Conservation (phyloP, 495 filamentous ascomycete genomes). For the Aspergillus egyptiacus region DNA sequence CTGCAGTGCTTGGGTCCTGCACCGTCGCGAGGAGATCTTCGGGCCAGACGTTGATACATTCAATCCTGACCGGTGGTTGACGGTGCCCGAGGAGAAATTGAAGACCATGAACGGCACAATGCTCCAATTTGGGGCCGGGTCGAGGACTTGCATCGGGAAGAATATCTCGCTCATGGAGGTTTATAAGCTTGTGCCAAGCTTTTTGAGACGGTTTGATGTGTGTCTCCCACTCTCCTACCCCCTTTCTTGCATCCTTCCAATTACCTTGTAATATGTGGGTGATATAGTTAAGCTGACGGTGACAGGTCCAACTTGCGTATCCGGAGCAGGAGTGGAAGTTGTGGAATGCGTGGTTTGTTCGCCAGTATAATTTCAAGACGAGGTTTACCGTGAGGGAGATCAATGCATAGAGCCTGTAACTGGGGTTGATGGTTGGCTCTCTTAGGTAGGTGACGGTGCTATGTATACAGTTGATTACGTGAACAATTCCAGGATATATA, state of each 20-base stretch:
- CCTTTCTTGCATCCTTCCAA: constrained; percentile 38
- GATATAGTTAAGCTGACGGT: constrained; percentile 44
- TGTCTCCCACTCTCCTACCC: too few relatives aligned
- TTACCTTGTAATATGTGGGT: constrained; percentile 15
- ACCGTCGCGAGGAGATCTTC: constrained; percentile 52
- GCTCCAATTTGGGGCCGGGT: constrained; percentile 61
- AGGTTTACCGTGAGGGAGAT: constrained; percentile 4
- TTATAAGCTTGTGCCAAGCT: constrained; percentile 69
- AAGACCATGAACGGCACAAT: constrained; percentile 54
- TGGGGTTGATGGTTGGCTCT: too few relatives aligned
- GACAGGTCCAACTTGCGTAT: constrained; percentile 9
- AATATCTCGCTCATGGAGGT: constrained; percentile 76
- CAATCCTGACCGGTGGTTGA: constrained; percentile 56
- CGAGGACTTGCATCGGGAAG: constrained; percentile 61
- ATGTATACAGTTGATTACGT: too few relatives aligned
- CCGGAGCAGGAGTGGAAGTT: constrained; percentile 14
- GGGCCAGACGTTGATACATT: constrained; percentile 53
- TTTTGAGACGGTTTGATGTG: constrained; percentile 65
- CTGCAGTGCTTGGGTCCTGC: constrained; percentile 51
- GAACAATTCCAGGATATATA: too few relatives aligned
- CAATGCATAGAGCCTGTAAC: too few relatives aligned
- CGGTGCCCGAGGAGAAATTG: constrained; percentile 32
- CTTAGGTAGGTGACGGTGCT: too few relatives aligned
- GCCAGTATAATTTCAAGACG: constrained; percentile 22
- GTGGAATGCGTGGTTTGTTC: constrained; percentile 33